phyloP scores from a whole-genome alignment of 257 asterid species.

The Nicotiana knightiana region DNA sequence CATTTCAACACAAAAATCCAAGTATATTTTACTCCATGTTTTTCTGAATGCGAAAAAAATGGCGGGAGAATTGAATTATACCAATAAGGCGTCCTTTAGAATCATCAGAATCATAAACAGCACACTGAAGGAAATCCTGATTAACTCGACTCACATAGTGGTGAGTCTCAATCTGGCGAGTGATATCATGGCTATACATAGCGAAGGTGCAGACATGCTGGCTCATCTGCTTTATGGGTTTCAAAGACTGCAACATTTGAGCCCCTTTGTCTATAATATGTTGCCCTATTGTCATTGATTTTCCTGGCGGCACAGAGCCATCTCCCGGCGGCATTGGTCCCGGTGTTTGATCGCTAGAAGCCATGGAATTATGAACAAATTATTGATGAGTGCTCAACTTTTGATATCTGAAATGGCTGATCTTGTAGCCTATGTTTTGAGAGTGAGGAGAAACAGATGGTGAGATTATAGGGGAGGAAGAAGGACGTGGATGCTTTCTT shows the following conservation, averaged over 20 bases:
- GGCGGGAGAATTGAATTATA: not conserved
- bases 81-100: constrained; percentile 70
- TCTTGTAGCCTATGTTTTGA: not conserved
- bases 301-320: constrained; percentile 73
- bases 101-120: constrained; percentile 79
- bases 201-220: constrained; percentile 87
- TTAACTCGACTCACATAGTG: constrained; percentile 48
- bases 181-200: constrained; percentile 69
- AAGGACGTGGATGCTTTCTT: not conserved
- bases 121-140: constrained; percentile 77
- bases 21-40: no score
- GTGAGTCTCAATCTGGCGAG: constrained; percentile 74
- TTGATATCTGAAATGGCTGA: not conserved
- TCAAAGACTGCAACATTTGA: constrained; percentile 55
- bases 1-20: no score
- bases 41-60: no score
- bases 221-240: constrained; percentile 60
- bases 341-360: constrained; percentile 50
- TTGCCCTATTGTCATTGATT: constrained; percentile 45
- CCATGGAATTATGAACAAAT: constrained; percentile 20
- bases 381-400: not conserved
- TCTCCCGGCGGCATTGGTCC: constrained; percentile 49
- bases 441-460: not conserved
- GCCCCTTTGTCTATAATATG: constrained; percentile 55
- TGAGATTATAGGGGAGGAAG: not conserved